Conservation (phyloP, 352 stramenopile genomes). For the Phytophthora tubulina region DNA sequence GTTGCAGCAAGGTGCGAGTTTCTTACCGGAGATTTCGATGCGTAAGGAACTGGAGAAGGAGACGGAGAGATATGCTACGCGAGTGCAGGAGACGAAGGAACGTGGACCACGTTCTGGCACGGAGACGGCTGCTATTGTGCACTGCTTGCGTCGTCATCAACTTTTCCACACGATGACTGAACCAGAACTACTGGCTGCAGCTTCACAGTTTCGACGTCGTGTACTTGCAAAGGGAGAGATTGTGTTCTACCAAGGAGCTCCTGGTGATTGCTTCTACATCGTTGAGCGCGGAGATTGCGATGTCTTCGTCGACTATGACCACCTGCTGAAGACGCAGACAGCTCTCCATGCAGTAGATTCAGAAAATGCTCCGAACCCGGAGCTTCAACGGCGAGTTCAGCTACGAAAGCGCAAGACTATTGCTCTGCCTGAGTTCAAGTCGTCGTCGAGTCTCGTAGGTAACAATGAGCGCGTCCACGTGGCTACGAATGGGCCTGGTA, state of each 20-base stretch:
- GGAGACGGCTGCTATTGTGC: slow-evolving; percentile 65
- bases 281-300: slow-evolving; percentile 82
- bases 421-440: slow-evolving; percentile 73
- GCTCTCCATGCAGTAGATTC: slow-evolving; percentile 29
- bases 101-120: slow-evolving; percentile 42
- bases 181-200: slow-evolving; percentile 64
- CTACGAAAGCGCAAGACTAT: slow-evolving; percentile 77
- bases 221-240: slow-evolving; percentile 69
- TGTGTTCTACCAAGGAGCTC: slow-evolving; percentile 86
- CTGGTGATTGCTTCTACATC: slow-evolving; percentile 87
- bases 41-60: slow-evolving; percentile 49
- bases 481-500: slow-evolving; percentile 80
- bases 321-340: slow-evolving; percentile 57
- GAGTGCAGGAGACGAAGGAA: slow-evolving; percentile 43
- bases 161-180: slow-evolving; percentile 86
- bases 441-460: slow-evolving; percentile 64
- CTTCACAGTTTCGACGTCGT: slow-evolving; percentile 67
- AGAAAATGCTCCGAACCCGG: slow-evolving; percentile 24
- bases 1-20: slow-evolving; percentile 75
- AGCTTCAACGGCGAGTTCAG: slow-evolving; percentile 26
- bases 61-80: slow-evolving; percentile 38
- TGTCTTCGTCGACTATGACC: slow-evolving; percentile 87
- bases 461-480: slow-evolving; percentile 80
- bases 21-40: slow-evolving; percentile 79
- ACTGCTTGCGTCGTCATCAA: slow-evolving; percentile 77